Base-by-base conservation (phyloP, 2,329 filamentous ascomycete genomes). In the Apiospora hydei region DNA sequence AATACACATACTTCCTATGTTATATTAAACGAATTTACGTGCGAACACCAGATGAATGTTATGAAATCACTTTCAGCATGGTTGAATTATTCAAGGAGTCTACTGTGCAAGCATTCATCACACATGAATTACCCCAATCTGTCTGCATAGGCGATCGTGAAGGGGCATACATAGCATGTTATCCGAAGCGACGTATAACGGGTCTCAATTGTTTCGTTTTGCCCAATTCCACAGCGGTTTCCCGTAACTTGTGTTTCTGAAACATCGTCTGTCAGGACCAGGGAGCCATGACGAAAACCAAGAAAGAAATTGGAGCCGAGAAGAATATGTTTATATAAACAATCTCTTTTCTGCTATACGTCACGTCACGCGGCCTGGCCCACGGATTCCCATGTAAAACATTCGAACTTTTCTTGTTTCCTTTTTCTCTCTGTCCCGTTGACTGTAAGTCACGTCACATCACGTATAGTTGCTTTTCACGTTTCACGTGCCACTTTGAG, bases 301-400 rank as follows among this genome's bases (percentile, higher is more conserved):
- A 8, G 46, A 49, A n/a, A n/a, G 46, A 49, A 49, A 49, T 18
- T 49, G 21, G 18, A 61, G 53, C 53, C 53, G 53, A n/a, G 49
- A 38, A 38, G 34, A 38, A 6, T 61, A 6, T 61, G 53, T 61
- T 61, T 61, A 38, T 57, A 57, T 38, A 61, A 61, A 38, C 53
- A 61, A n/a, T 16, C 18, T 1, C 34, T 8, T 38, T 18, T 61
- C 34, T 21, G 16, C 7, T 18, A 61, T 38, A 34, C 34, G 26
- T 18, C 53, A 34, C 34, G 26, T 18, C 53, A 61, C 30, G 53
- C 53, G 53, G 53, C 30, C 53, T 34, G 53, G 30, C 53, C 53
- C 53, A 30, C 16, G 38, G 53, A 21, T 16, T 30, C 30, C 53
- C 34, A 11, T 11, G 26, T 21, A 47, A 21, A 47, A 47, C 18